Evolutionary conservation across 2,329 filamentous ascomycete genomes (phyloP), one percentile per base, ranked within the genome.

Genomic region (Fusarium sp.): DNA sequence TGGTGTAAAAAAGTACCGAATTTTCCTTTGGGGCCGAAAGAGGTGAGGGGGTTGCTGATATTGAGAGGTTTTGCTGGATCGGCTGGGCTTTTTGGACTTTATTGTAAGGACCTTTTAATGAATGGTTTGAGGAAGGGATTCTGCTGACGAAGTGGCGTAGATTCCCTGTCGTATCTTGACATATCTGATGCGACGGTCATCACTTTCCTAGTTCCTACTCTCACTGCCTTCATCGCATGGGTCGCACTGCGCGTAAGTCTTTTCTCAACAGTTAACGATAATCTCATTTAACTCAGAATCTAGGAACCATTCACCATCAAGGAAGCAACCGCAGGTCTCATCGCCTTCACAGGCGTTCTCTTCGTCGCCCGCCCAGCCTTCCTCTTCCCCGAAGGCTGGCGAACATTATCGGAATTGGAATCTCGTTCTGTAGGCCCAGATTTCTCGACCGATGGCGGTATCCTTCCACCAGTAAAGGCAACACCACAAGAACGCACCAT

Each of bases 121-220:
- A 22, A 5, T 3, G 4, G 2, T 2, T 13, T 2, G 11, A 15
- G n/a, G 5, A 3, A 1, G 4, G 1, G 8, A 1, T 0, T 31
- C 10, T 12, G 6, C 65, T 73, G 15, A 76, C 25, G 4, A 0
- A 9, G 1, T 9, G 3, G 5, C 0, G 0, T 87, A 83, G 81
- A 85, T 36, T 82, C 82, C 0, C 78, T 84, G 0, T 85, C 92
- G 29, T 95, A 94, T 71, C 87, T 96, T 1, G 91, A 93, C 4
- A 86, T 96, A 4, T 90, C 92, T 4, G 93, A 96, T 77, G 92
- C 93, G 2, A 94, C 92, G 0, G 92, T 95, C 29, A 90, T 96
- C 38, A 94, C 92, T 11, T 96, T 95, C 79, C 85, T 96, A 6
- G 88, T 92, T 0, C 93, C 93, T 0, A 91, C 91, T 12, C 84